Evolutionary conservation across 2,329 filamentous ascomycete genomes (phyloP).

Genomic region (Aureobasidium sp.): DNA sequence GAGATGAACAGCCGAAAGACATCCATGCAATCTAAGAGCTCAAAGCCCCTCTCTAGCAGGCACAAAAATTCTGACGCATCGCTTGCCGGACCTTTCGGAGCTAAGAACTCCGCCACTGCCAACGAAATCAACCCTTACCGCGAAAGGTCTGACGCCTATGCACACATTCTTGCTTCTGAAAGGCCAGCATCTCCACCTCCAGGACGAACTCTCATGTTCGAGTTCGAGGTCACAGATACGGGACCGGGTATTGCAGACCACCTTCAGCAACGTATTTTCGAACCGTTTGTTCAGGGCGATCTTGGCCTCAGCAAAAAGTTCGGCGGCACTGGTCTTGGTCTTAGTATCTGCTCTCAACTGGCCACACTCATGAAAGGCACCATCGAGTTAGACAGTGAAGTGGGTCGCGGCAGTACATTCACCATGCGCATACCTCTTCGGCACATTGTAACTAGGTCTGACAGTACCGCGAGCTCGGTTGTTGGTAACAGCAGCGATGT

Average conservation of each 20-base stretch:
- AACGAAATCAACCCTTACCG: conserved; percentile 37
- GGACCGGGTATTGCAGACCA: conserved; percentile 76
- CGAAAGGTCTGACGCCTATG: conserved; percentile 33
- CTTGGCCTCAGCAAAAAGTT: conserved; percentile 82
- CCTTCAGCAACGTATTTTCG: conserved; percentile 78
- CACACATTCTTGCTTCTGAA: conserved; percentile 31
- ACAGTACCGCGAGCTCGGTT: conserved; percentile 39
- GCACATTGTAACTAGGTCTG: conserved; percentile 62
- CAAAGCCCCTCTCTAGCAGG: conserved; percentile 24
- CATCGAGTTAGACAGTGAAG: conserved; percentile 63
- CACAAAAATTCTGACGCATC: conserved; percentile 16
- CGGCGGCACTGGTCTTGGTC: conserved; percentile 77
- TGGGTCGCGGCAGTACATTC: conserved; percentile 72
- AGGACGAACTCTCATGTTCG: conserved; percentile 64
- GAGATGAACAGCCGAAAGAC: conserved; percentile 37
- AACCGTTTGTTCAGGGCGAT: conserved; percentile 92
- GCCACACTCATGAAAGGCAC: conserved; percentile 75
- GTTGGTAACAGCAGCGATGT: conserved; percentile 28
- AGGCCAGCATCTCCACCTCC: conserved; percentile 43
- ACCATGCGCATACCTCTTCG: conserved; percentile 75
- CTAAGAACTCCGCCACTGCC: conserved; percentile 31
- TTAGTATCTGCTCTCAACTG: conserved; percentile 85
- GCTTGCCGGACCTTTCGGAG: neutral
- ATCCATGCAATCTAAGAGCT: conserved; percentile 33
- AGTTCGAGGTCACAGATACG: conserved; percentile 83